phyloP scores from a whole-genome alignment of 2,329 filamentous ascomycete species.

The Aspergillus sp. region DNA sequence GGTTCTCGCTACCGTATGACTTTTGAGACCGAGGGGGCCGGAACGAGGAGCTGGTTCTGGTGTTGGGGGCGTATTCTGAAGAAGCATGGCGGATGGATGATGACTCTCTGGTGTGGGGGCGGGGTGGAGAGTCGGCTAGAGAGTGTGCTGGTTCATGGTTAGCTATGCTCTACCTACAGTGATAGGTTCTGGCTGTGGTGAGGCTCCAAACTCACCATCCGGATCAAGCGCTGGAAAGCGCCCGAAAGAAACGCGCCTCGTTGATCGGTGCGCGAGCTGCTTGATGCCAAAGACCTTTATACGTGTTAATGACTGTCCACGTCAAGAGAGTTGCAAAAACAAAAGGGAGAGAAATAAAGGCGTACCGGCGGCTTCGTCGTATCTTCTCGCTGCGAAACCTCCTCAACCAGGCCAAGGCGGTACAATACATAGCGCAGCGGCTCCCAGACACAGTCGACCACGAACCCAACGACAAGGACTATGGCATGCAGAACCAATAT shows the following conservation, averaged over 20 bases:
- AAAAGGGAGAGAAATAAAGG: not conserved
- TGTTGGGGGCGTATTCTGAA: not conserved
- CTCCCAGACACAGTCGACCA: not conserved
- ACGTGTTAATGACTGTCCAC: not conserved
- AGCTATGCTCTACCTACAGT: not conserved
- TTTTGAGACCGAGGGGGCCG: not conserved
- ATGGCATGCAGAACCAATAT: not conserved
- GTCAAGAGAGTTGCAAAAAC: too few species aligned
- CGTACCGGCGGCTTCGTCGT: not conserved
- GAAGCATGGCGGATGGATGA: not conserved
- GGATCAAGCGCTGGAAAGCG: constrained; percentile 6
- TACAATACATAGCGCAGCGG: not conserved
- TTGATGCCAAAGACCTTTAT: constrained; percentile 11
- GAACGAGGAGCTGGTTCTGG: not conserved
- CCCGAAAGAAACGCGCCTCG: constrained; percentile 8
- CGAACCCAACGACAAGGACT: not conserved
- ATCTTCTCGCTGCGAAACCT: not conserved
- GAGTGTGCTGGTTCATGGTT: not conserved
- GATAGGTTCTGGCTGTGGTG: too few species aligned
- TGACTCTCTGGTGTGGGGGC: not conserved
- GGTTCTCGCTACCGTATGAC: not conserved
- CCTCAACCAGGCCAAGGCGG: not conserved
- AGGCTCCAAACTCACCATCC: not conserved
- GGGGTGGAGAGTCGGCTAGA: not conserved
- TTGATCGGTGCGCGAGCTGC: constrained; percentile 10